Evolutionary conservation across 192 early-diverging fungal genomes (phyloP).

Genomic region (Podila verticillata): DNA sequence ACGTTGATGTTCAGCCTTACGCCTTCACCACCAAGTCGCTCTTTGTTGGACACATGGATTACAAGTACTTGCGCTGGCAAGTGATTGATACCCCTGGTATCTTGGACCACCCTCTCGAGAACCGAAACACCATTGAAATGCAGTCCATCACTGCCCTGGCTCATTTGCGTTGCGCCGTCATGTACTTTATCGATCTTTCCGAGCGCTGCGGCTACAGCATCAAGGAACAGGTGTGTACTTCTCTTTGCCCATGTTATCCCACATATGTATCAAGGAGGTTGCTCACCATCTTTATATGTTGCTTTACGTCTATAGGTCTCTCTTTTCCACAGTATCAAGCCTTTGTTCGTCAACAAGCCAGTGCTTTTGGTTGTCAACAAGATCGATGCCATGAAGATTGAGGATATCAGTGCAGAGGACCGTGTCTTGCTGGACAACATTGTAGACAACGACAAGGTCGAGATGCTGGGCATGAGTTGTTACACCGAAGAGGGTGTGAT

Average conservation of each 20-base stretch:
- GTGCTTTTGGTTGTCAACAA: constrained; percentile 95
- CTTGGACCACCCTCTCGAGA: constrained; percentile 98
- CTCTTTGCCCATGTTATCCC: constrained; percentile 2
- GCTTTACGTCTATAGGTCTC: constrained; percentile 11
- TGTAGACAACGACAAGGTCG: constrained; percentile 70
- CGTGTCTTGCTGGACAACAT: constrained; percentile 80
- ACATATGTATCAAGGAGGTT: background rate
- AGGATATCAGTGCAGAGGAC: constrained; percentile 79
- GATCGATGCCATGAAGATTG: constrained; percentile 88
- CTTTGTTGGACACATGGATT: constrained; percentile 99
- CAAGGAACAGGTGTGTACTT: constrained; percentile 74
- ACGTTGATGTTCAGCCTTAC: constrained; percentile 99
- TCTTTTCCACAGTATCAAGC: constrained; percentile 90
- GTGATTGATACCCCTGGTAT: constrained; percentile 99
- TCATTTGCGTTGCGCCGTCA: constrained; percentile 93
- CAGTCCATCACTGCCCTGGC: constrained; percentile 99
- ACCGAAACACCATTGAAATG: constrained; percentile 99
- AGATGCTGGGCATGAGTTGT: constrained; percentile 86
- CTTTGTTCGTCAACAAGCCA: constrained; percentile 99
- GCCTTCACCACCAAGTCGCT: constrained; percentile 99
- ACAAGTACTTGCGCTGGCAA: constrained; percentile 99
- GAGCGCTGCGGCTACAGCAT: constrained; percentile 99
- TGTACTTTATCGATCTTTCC: constrained; percentile 98
- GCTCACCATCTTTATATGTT: background rate
- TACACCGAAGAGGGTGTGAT: constrained; percentile 98